These are phyloP conservation scores for Euphorbia pulcherrima DNA, from an alignment of 345 rosid genomes.

Conservation along the genomic window DNA sequence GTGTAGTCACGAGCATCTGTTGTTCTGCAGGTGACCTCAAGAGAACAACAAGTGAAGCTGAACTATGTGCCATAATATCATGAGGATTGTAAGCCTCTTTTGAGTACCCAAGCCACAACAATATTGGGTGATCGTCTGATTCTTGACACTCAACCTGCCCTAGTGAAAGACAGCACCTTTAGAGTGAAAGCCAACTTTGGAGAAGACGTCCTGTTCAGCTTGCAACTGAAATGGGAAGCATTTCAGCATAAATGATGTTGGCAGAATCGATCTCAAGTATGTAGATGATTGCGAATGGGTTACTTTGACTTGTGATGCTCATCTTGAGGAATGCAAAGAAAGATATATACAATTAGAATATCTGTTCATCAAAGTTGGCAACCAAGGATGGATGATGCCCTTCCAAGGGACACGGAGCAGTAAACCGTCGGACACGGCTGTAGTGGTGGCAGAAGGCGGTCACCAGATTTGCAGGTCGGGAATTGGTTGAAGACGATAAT, in stretches of 20 bases:
- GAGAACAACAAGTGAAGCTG: slow-evolving; percentile 49
- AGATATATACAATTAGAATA: slow-evolving; percentile 57
- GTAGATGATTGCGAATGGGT: slow-evolving; percentile 38
- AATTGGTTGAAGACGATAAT: no score
- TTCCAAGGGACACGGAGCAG: no score
- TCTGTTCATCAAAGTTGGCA: slow-evolving; percentile 43
- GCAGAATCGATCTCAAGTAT: slow-evolving; percentile 26
- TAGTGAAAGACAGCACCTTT: slow-evolving; percentile 27
- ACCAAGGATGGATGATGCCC: no score
- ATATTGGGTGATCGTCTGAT: slow-evolving; percentile 39
- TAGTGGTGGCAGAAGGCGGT: no score
- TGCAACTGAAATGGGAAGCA: slow-evolving; percentile 29
- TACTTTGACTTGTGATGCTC: slow-evolving; percentile 35
- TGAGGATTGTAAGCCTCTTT: slow-evolving; percentile 43
- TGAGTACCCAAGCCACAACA: slow-evolving; percentile 63
- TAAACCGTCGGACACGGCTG: no score
- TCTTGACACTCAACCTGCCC: slow-evolving; percentile 33
- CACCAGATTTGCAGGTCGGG: no score
- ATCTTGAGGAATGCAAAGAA: slow-evolving; percentile 79
- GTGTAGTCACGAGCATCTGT: slow-evolving; percentile 62
- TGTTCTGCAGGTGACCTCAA: slow-evolving; percentile 55
- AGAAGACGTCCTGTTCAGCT: slow-evolving; percentile 38
- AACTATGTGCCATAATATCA: slow-evolving; percentile 38
- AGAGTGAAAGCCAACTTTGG: slow-evolving; percentile 66
- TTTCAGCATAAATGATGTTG: slow-evolving; percentile 18